Evolutionary conservation across 108 stramenopile genomes (phyloP).

Genomic region (Schizochytrium sp.): DNA sequence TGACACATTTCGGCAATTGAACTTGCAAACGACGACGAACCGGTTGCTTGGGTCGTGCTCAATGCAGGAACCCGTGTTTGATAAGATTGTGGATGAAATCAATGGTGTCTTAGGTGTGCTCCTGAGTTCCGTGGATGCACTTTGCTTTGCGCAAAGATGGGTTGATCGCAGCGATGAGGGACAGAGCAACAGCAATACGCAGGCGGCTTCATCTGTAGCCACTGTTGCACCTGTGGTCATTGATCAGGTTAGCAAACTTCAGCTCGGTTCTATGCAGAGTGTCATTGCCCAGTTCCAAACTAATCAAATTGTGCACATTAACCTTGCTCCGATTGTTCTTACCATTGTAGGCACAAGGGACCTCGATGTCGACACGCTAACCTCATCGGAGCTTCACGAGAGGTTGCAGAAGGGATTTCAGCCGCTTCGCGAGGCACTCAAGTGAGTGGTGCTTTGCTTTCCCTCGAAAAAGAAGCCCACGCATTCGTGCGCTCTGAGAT

Average conservation of each 20-base stretch:
- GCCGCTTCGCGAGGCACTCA: conserved; percentile 29
- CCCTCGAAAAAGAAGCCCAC: background rate
- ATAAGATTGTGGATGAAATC: conserved; percentile 21
- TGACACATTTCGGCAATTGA: no score
- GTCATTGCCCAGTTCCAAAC: conserved; percentile 2
- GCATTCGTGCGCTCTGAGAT: background rate
- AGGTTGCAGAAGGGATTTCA: conserved; percentile 41
- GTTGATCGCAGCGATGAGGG: background rate
- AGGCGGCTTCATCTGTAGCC: background rate
- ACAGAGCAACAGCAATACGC: background rate
- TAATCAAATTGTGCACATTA: background rate
- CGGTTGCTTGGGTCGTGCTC: background rate
- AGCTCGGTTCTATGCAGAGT: background rate
- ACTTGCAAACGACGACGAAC: no score
- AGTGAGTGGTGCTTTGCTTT: background rate
- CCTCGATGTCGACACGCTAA: conserved; percentile 13
- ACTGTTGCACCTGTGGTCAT: background rate
- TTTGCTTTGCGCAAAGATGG: conserved; percentile 48
- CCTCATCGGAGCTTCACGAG: conserved; percentile 26
- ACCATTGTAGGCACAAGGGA: conserved; percentile 23
- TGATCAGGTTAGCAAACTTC: conserved; percentile 17
- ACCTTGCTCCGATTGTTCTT: conserved; percentile 25
- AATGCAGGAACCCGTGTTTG: conserved; percentile 46
- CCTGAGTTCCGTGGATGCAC: background rate
- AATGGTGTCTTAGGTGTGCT: background rate